Evolutionary conservation across 1,284 basidiomycete genomes (phyloP).

Genomic region (Macrocystidia cucumis): DNA sequence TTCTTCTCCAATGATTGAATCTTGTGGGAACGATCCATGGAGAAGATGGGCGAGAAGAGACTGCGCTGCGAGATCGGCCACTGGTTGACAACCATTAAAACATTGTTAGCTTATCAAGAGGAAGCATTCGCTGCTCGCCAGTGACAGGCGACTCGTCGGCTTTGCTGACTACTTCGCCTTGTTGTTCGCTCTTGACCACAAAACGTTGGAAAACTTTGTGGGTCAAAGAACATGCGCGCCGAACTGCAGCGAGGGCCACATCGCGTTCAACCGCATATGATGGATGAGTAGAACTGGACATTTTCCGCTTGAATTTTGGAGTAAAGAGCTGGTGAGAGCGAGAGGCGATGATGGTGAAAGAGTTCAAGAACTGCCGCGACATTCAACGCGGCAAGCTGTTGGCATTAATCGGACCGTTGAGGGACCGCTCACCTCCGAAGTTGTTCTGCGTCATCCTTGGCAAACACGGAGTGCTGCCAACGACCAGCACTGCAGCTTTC

Average conservation of each 20-base stretch:
- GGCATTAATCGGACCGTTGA: no score
- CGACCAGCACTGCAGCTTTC: no score
- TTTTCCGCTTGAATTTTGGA: no score
- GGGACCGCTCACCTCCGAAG: no score
- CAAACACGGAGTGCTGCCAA: no score
- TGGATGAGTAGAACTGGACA: no score
- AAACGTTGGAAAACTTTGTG: conserved; percentile 85
- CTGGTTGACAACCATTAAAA: conserved; percentile 29
- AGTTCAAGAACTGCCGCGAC: no score
- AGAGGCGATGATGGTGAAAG: conserved; percentile 11
- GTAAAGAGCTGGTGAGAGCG: no score
- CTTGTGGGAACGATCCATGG: conserved; percentile 68
- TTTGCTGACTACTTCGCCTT: conserved; percentile 85
- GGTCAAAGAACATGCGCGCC: conserved; percentile 81
- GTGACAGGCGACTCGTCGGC: conserved; percentile 96
- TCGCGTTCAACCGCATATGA: conserved; percentile 30
- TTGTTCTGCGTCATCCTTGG: no score
- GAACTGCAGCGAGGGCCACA: conserved; percentile 86
- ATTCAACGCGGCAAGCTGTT: no score
- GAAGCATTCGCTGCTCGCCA: conserved; percentile 37
- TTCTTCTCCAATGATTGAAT: conserved; percentile 94
- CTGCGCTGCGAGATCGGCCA: conserved; percentile 89
- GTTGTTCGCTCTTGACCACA: no score
- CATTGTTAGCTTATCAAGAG: not conserved
- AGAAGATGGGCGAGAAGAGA: conserved; percentile 84